Evolutionary conservation across 1,139 yeast species (phyloP), one percentile per base, ranked within the genome.

Genomic region (Waltiozyma sp.): DNA sequence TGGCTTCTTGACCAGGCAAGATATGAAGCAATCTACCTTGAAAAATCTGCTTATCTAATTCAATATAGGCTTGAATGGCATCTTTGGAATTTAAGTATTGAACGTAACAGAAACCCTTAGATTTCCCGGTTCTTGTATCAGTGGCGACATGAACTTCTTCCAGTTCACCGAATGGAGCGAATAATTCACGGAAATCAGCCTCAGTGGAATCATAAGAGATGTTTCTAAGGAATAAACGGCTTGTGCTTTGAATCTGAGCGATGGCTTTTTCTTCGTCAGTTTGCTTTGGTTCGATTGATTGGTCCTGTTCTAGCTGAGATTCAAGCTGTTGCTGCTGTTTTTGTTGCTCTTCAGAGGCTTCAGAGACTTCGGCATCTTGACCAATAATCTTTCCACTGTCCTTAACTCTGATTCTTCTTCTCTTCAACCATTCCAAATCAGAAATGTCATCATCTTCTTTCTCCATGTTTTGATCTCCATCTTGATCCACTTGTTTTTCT

Each of bases 11-110:
- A 2, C 83, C 96, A 4, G 96, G 91, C 44, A 93, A 66, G 46
- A 93, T 83, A 63, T 91, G 98, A 43, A 91, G 65, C 44, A 93
- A 70, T 53, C 99, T 77, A 43, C 99, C 98, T 64, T 91, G 97
- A 68, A 86, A 91, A 58, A 87, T 83, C 56, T 85, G 82, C 57
- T 88, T 88, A 61, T 91, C 98, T 44, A 89, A 67, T 11, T 72
- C 73, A 41, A 72, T 64, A 59, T 69, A 89, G 0, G 97, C 97
- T 28, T 66, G 59, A 1, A 82, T 77, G 0, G 98, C 98, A 56
- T 82, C 81, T 14, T 72, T 73, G 11, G 82, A 70, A 48, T 75
- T 68, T 23, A 62, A 64, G 59, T 84, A 91, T 59, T 82, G 80
- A 11, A 88, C 72, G 56, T 89, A 89, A 0, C 94, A 96, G 62